Evolutionary conservation across 2,329 filamentous ascomycete genomes (phyloP), one percentile per base, ranked within the genome.

Genomic region (Pseudocercospora ulei): DNA sequence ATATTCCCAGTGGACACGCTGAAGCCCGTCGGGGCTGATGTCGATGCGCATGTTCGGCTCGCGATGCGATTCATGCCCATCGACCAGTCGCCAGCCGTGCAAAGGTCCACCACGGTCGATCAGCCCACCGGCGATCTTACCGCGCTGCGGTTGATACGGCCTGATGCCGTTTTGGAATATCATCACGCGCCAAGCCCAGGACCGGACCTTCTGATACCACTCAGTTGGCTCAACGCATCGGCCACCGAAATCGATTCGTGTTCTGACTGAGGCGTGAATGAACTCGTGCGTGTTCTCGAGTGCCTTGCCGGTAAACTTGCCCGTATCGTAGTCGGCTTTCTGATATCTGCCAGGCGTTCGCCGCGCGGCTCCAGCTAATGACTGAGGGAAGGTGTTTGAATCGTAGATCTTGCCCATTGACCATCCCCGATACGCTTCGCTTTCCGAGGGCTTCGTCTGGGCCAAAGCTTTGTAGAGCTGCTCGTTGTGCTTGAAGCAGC

Each of bases 211-310:
- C 19, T 51, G 38, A 26, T 49, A 40, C 43, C 39, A 43, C 28
- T 48, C 31, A 36, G 57, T 47, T 7, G 52, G 44, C 38, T 59
- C 57, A 9, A 56, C 48, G 23, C 43, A 51, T 7, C 50, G 36
- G 13, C 55, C 58, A 8, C 50, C 55, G n/a, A 56, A 44, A 25
- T 60, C 56, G 22, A 60, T 56, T 4, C 59, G 54, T 5, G 52
- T 51, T 7, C 59, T 52, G 1, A 59, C 57, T 1, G 56, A 61
- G 14, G 58, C 54, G 40, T 62, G 59, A 14, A 62, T 56, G 14
- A 46, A 50, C 39, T 62, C 59, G 19, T 57, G 49, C 3, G 59
- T 62, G 34, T 56, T 50, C 12, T 46, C 35, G 11, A 60, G 48
- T 7, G 55, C 42, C 5, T 39, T 38, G 6, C 50, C 43, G 1